Conservation (phyloP, 192 early-diverging fungal species). For the Ambispora gerdemannii region DNA sequence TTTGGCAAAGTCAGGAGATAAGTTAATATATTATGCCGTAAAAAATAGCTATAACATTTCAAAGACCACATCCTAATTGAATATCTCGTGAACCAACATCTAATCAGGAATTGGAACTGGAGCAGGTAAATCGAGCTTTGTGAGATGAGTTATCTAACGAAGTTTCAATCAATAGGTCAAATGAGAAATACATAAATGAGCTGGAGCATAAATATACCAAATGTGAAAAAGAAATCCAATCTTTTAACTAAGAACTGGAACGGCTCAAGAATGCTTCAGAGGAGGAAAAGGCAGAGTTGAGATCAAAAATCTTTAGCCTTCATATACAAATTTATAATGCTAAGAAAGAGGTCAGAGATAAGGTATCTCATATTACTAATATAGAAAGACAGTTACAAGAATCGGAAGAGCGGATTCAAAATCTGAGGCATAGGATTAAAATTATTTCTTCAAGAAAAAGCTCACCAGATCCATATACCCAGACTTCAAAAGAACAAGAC, state of each 20-base stretch:
- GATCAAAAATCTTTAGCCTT: neutral
- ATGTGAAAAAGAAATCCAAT: too few relatives aligned
- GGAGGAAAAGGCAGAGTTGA: slow-evolving; percentile 18
- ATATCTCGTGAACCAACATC: neutral
- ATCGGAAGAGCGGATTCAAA: slow-evolving; percentile 11
- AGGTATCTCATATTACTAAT: slow-evolving; percentile 18
- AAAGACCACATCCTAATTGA: slow-evolving; percentile 11
- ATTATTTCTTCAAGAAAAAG: too few relatives aligned
- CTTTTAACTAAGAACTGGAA: too few relatives aligned
- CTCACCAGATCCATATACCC: slow-evolving; percentile 21
- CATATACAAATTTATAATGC: slow-evolving; percentile 1
- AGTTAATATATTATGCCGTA: slow-evolving; percentile 8
- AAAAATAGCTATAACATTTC: slow-evolving; percentile 24
- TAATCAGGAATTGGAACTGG: slow-evolving; percentile 8
- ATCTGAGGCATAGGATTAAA: too few relatives aligned
- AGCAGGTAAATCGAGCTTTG: slow-evolving; percentile 19
- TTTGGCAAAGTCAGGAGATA: slow-evolving; percentile 2
- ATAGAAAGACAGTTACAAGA: slow-evolving; percentile 22
- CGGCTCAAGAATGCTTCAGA: too few relatives aligned
- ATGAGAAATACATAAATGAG: too few relatives aligned
- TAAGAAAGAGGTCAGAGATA: slow-evolving; percentile 7
- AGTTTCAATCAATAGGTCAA: slow-evolving; percentile 18
- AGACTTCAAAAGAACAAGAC: slow-evolving; percentile 16
- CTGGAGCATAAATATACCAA: neutral
- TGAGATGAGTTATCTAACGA: slow-evolving; percentile 15